phyloP scores from a whole-genome alignment of 2,329 filamentous ascomycete species.

The Zymoseptoria ardabiliae region DNA sequence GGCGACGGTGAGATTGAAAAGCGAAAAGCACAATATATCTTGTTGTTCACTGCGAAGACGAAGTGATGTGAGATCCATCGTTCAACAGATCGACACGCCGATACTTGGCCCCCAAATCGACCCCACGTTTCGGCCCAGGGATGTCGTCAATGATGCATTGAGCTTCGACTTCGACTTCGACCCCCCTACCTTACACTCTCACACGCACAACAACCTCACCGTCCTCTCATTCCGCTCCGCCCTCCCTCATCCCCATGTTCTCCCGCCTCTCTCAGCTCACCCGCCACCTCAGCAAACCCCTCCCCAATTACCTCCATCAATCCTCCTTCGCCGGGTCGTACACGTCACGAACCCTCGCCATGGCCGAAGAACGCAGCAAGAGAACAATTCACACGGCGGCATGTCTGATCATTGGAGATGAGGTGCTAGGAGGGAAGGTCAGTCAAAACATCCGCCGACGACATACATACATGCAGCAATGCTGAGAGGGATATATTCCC shows the following conservation, averaged over 20 bases:
- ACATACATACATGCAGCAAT: background rate
- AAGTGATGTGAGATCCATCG: background rate
- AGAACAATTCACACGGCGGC: constrained; percentile 80
- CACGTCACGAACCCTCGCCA: constrained; percentile 35
- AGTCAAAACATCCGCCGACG: constrained; percentile 16
- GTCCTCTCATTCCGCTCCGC: background rate
- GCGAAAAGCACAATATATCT: background rate
- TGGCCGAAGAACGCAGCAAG: constrained; percentile 50
- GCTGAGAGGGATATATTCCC: constrained; percentile 3
- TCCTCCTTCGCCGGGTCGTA: constrained; percentile 37
- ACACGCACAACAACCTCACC: background rate
- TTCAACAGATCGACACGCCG: background rate
- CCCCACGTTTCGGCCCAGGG: background rate
- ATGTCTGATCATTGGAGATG: constrained; percentile 93
- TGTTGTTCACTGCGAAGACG: background rate
- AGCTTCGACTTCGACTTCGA: background rate
- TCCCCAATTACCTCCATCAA: constrained; percentile 50
- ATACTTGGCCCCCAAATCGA: background rate
- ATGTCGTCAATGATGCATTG: background rate
- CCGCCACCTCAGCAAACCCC: constrained; percentile 60
- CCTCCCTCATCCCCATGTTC: constrained; percentile 55
- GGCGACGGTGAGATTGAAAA: background rate
- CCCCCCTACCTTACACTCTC: no score
- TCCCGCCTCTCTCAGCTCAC: constrained; percentile 65
- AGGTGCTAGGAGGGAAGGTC: constrained; percentile 91